Evolutionary conservation across 495 filamentous ascomycete species (phyloP).

Genomic region (Cetradonia linearis): DNA sequence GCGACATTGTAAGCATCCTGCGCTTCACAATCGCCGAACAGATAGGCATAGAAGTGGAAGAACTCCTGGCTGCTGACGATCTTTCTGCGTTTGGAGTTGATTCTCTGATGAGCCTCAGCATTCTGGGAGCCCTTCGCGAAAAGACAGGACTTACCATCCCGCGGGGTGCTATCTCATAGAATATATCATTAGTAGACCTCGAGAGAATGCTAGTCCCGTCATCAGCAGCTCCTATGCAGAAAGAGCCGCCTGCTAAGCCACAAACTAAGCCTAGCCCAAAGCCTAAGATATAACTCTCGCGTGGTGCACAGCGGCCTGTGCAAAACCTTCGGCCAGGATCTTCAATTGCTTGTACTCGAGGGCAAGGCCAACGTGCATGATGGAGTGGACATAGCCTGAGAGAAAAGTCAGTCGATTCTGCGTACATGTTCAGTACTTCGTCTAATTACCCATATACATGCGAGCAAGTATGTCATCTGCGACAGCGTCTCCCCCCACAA

Average conservation of each 20-base stretch:
- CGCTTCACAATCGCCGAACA: conserved; percentile 50
- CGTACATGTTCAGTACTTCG: neutral
- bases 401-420: neutral
- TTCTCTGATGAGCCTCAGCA: conserved; percentile 41
- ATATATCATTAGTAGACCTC: neutral
- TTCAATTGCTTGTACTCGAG: conserved; percentile 19
- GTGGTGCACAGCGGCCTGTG: conserved; percentile 20
- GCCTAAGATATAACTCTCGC: neutral
- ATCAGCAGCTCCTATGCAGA: neutral
- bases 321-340: conserved; percentile 19
- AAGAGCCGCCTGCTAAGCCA: neutral
- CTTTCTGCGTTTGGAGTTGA: conserved; percentile 42
- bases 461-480: conserved; percentile 12
- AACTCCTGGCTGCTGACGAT: conserved; percentile 39
- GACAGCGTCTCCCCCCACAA: conserved; percentile 7
- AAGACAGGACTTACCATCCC: conserved; percentile 41
- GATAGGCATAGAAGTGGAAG: conserved; percentile 54
- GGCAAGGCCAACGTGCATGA: conserved; percentile 21
- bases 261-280: neutral
- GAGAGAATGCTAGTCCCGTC: neutral
- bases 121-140: conserved; percentile 44
- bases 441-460: conserved; percentile 13
- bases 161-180: conserved; percentile 9
- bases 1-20: neutral
- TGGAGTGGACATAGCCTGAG: conserved; percentile 18